phyloP scores from a whole-genome alignment of 164 flowering plant species.

The Litsea cubeba region DNA sequence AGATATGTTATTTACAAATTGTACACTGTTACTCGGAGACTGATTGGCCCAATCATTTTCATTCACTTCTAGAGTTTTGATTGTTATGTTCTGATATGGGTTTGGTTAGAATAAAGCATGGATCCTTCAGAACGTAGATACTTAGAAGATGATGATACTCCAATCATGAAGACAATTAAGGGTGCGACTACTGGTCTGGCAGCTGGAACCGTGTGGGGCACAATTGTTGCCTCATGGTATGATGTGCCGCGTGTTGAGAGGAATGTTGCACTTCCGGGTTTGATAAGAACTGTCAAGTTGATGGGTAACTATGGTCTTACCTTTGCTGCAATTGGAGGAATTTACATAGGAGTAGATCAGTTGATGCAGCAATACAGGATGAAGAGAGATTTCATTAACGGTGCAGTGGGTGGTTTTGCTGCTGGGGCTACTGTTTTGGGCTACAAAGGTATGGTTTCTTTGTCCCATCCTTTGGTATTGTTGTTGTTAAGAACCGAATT shows the following conservation, averaged over 20 bases:
- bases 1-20: too few species aligned
- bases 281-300: constrained; percentile 80
- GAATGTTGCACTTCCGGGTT: constrained; percentile 88
- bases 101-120: constrained; percentile 33
- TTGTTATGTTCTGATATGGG: neutral
- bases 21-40: too few species aligned
- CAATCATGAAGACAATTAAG: constrained; percentile 69
- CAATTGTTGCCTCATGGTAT: constrained; percentile 81
- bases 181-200: constrained; percentile 69
- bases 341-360: constrained; percentile 95
- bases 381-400: constrained; percentile 93
- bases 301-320: constrained; percentile 88
- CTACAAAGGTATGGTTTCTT: constrained; percentile 47
- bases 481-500: too few species aligned
- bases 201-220: constrained; percentile 83
- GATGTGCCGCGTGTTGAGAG: constrained; percentile 98
- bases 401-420: constrained; percentile 92
- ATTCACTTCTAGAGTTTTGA: neutral
- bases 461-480: neutral
- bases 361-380: constrained; percentile 60
- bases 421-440: constrained; percentile 88
- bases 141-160: constrained; percentile 70
- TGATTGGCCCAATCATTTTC: too few species aligned
- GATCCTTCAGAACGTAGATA: constrained; percentile 71
- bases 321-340: constrained; percentile 94